Evolutionary conservation across 1,284 basidiomycete species (phyloP).

Genomic region (Boletus calvinii): DNA sequence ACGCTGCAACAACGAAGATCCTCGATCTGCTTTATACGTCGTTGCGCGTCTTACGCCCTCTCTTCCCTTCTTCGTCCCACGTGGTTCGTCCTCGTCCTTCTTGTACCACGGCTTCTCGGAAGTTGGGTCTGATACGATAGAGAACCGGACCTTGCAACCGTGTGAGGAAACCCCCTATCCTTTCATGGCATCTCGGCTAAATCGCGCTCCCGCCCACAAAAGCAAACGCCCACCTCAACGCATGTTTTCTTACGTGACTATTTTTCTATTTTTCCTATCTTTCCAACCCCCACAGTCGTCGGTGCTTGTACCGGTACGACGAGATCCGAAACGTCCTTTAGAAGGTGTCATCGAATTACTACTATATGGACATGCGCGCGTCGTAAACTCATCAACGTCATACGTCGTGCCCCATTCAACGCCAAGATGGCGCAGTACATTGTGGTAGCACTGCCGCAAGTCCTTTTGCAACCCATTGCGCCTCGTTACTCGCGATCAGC

Average conservation of each 20-base stretch:
- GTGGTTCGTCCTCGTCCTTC: not conserved
- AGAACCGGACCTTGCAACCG: conserved; percentile 2
- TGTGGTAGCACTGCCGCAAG: not conserved
- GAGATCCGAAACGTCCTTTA: conserved; percentile 20
- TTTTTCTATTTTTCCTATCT: too few relatives aligned
- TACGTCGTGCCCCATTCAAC: not conserved
- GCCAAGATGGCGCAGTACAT: not conserved
- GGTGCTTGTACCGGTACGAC: conserved; percentile 5
- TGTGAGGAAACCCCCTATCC: conserved; percentile 3
- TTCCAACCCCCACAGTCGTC: not conserved
- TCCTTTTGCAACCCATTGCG: not conserved
- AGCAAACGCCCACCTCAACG: not conserved
- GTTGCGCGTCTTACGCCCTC: not conserved
- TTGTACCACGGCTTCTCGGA: conserved; percentile 5
- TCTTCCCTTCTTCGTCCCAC: conserved; percentile 2
- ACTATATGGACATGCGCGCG: conserved; percentile 6
- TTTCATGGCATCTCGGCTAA: conserved; percentile 14
- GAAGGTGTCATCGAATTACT: not conserved
- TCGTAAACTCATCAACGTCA: not conserved
- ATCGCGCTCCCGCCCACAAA: conserved; percentile 8
- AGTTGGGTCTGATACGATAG: conserved; percentile 5
- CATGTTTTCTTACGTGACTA: conserved; percentile 15
- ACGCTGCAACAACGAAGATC: conserved; percentile 22
- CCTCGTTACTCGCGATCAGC: not conserved
- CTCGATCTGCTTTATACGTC: not conserved